These are phyloP conservation scores for Olyra latifolia DNA, from an alignment of 176 grass and related monocot species.

Conservation along the genomic window DNA sequence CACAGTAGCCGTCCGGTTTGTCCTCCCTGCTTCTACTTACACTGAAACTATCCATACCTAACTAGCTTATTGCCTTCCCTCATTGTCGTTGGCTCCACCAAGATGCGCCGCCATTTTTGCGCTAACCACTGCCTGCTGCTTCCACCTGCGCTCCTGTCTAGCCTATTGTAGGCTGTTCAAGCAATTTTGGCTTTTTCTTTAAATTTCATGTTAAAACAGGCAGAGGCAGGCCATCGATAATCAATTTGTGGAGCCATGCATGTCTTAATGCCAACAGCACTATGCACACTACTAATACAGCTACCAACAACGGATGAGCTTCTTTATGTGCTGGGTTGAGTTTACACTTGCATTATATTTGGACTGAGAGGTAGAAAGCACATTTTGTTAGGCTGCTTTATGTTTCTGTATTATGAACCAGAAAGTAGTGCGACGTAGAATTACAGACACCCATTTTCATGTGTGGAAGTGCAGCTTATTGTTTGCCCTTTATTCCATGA, in stretches of 20 bases:
- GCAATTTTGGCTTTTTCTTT: neutral
- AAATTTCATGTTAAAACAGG: neutral
- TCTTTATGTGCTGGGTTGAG: neutral
- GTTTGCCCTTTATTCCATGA: slow-evolving; percentile 17
- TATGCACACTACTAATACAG: neutral
- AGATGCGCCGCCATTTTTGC: neutral
- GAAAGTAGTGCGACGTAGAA: neutral
- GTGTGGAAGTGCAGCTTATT: neutral
- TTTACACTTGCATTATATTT: neutral
- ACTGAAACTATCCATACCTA: neutral
- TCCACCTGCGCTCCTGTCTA: neutral
- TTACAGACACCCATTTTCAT: neutral
- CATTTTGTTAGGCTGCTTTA: neutral
- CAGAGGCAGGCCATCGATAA: neutral
- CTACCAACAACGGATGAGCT: neutral
- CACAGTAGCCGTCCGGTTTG: no score
- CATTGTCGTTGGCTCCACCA: no score
- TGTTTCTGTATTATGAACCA: neutral
- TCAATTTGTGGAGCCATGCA: neutral
- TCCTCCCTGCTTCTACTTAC: neutral
- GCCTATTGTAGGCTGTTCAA: neutral
- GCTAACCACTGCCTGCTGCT: neutral
- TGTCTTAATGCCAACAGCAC: neutral
- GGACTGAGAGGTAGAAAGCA: neutral
- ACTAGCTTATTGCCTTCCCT: neutral